Conservation (phyloP, 139 green algal species). For the Closterium sp. region DNA sequence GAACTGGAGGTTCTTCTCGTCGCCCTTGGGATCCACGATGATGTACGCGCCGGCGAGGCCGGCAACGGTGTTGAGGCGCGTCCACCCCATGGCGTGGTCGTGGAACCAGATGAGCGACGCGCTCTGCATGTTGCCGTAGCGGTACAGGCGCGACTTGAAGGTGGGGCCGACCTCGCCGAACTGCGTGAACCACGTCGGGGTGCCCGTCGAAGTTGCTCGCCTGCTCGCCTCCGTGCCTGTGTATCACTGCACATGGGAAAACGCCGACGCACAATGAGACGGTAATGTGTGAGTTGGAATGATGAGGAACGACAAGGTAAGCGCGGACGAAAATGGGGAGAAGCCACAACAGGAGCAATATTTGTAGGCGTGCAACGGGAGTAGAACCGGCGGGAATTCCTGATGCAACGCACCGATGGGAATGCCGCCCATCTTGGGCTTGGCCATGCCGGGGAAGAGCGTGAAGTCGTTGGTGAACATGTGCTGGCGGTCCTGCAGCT, state of each 20-base stretch:
- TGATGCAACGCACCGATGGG: background rate
- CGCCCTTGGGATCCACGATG: constrained; percentile 11
- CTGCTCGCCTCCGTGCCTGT: constrained; percentile 19
- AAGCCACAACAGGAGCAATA: background rate
- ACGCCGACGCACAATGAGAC: background rate
- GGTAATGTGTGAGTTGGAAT: background rate
- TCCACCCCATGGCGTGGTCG: constrained; percentile 33
- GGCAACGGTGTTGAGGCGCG: constrained; percentile 15
- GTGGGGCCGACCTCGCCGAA: constrained; percentile 6
- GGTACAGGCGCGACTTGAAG: constrained; percentile 1
- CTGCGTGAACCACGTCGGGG: constrained; percentile 15
- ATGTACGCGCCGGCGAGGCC: constrained; percentile 22
- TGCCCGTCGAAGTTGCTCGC: constrained; percentile 15
- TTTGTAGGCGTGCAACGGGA: background rate
- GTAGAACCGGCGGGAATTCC: background rate
- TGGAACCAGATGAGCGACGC: constrained; percentile 31
- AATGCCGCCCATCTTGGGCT: constrained; percentile 17
- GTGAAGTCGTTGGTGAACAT: constrained; percentile 28
- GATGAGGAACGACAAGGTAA: background rate
- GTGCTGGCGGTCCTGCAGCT: constrained; percentile 17
- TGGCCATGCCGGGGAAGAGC: background rate
- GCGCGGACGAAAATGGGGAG: background rate
- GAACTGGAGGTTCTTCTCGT: background rate
- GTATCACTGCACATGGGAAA: background rate
- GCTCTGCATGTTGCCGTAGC: constrained; percentile 19